Evolutionary conservation across 1,284 basidiomycete genomes (phyloP).

Genomic region (Leccinum fallax): DNA sequence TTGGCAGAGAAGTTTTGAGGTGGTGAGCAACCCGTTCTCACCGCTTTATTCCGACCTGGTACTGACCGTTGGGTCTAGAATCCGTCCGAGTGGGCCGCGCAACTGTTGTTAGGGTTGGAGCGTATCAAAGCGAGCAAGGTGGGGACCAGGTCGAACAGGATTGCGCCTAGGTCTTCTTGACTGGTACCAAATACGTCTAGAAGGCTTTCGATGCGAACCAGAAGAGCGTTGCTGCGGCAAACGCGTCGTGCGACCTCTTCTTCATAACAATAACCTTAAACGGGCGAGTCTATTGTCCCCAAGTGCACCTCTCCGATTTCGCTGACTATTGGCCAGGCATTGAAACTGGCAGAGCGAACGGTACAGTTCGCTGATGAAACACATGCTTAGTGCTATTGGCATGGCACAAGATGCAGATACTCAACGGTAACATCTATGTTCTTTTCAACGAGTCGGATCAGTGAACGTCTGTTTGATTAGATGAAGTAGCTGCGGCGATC

Average conservation of each 20-base stretch:
- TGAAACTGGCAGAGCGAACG: slow-evolving; percentile 90
- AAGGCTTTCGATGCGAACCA: slow-evolving; percentile 78
- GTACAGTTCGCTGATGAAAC: slow-evolving; percentile 50
- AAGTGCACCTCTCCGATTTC: slow-evolving; percentile 30
- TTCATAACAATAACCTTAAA: slow-evolving; percentile 59
- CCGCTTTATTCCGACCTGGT: background rate
- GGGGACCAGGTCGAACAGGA: slow-evolving; percentile 56
- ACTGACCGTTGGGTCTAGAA: slow-evolving; percentile 51
- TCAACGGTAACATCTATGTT: slow-evolving; percentile 57
- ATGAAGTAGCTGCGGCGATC: slow-evolving; percentile 78
- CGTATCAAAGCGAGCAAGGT: slow-evolving; percentile 83
- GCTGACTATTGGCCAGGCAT: slow-evolving; percentile 50
- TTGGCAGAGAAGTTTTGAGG: slow-evolving; percentile 84
- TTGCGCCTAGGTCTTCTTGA: slow-evolving; percentile 54
- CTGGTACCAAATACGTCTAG: slow-evolving; percentile 70
- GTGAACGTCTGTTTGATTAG: slow-evolving; percentile 37
- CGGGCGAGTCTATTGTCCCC: slow-evolving; percentile 43
- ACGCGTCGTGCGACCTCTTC: slow-evolving; percentile 76
- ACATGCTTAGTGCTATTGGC: slow-evolving; percentile 79
- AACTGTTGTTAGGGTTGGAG: slow-evolving; percentile 82
- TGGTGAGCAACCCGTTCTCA: slow-evolving; percentile 53
- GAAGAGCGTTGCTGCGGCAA: slow-evolving; percentile 74
- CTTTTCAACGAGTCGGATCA: background rate
- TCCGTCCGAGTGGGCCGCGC: slow-evolving; percentile 73
- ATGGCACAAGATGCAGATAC: slow-evolving; percentile 87